These are phyloP conservation scores for Sphagnum tenellum DNA, from an alignment of 225 moss, liverwort and hornwort genomes.

Conservation along the genomic window DNA sequence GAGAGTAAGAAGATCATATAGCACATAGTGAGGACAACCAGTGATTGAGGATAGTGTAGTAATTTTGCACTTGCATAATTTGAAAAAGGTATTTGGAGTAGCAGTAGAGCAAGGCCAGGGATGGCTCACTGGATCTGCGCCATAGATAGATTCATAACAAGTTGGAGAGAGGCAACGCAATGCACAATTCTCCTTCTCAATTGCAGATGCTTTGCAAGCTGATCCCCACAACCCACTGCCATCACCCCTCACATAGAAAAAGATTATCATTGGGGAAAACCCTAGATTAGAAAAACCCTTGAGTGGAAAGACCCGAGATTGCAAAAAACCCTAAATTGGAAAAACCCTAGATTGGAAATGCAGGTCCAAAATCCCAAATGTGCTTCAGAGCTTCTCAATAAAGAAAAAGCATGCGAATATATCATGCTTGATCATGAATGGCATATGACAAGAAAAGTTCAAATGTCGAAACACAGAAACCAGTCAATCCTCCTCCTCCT, in stretches of 20 bases:
- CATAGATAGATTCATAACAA: conserved; percentile 66
- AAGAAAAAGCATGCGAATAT: too few relatives aligned
- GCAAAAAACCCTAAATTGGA: too few relatives aligned
- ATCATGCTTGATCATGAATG: too few relatives aligned
- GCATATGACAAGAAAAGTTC: too few relatives aligned
- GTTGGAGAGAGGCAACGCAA: conserved; percentile 57
- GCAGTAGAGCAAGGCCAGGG: background rate
- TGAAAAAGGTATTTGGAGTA: too few relatives aligned
- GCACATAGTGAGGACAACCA: background rate
- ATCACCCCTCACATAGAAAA: background rate
- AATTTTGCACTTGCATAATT: too few relatives aligned
- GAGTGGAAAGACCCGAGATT: too few relatives aligned
- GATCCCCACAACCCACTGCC: conserved; percentile 41
- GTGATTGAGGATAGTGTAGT: background rate
- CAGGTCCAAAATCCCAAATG: conserved; percentile 25
- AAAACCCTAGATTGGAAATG: too few relatives aligned
- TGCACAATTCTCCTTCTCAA: conserved; percentile 67
- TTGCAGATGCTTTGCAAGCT: conserved; percentile 26
- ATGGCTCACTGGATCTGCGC: conserved; percentile 53
- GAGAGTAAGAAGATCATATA: background rate
- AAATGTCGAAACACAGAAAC: too few relatives aligned
- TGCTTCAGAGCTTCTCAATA: too few relatives aligned
- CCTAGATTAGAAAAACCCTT: conserved; percentile 5
- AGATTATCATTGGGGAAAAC: conserved; percentile 16
- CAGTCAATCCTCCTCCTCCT: too few relatives aligned